phyloP scores from a whole-genome alignment of 2,329 filamentous ascomycete species.

The Calonectria montana region DNA sequence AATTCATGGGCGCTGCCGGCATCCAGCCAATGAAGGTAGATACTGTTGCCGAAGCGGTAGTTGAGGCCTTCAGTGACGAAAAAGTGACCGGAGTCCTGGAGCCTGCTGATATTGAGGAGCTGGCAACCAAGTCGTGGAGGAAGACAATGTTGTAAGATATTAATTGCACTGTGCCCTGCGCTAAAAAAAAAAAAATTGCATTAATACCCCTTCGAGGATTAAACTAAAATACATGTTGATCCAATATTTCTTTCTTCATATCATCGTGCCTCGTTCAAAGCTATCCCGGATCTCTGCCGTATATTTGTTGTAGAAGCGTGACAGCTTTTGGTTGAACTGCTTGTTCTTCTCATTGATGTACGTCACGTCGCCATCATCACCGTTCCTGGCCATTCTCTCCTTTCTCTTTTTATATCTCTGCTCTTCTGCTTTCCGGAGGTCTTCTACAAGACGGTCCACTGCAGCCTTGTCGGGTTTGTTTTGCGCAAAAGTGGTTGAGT shows the following conservation, averaged over 20 bases:
- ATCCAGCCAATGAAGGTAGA: slow-evolving; percentile 91
- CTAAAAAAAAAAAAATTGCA: slow-evolving; percentile 43
- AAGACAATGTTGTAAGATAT: slow-evolving; percentile 81
- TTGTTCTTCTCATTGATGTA: slow-evolving; percentile 99
- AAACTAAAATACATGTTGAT: slow-evolving; percentile 27
- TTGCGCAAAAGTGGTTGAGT: slow-evolving; percentile 82
- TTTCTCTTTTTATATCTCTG: slow-evolving; percentile 85
- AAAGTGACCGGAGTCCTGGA: slow-evolving; percentile 80
- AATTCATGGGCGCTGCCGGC: slow-evolving; percentile 83
- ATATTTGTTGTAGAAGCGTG: slow-evolving; percentile 98
- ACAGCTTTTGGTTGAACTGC: slow-evolving; percentile 98
- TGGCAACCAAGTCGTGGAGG: slow-evolving; percentile 88
- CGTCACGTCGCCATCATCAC: slow-evolving; percentile 91
- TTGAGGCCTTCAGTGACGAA: slow-evolving; percentile 85
- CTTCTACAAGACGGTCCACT: slow-evolving; percentile 86
- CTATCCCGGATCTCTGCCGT: slow-evolving; percentile 96
- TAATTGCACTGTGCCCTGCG: slow-evolving; percentile 26
- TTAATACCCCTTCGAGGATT: slow-evolving; percentile 34
- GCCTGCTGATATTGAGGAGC: slow-evolving; percentile 80
- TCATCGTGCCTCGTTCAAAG: slow-evolving; percentile 97
- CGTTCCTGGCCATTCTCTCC: slow-evolving; percentile 80
- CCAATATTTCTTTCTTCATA: slow-evolving; percentile 61
- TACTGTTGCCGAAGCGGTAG: slow-evolving; percentile 86
- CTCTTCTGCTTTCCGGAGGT: slow-evolving; percentile 90
- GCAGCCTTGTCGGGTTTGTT: slow-evolving; percentile 90